phyloP scores from a whole-genome alignment of 192 early-diverging fungal species.

The Umbelopsis sp. region DNA sequence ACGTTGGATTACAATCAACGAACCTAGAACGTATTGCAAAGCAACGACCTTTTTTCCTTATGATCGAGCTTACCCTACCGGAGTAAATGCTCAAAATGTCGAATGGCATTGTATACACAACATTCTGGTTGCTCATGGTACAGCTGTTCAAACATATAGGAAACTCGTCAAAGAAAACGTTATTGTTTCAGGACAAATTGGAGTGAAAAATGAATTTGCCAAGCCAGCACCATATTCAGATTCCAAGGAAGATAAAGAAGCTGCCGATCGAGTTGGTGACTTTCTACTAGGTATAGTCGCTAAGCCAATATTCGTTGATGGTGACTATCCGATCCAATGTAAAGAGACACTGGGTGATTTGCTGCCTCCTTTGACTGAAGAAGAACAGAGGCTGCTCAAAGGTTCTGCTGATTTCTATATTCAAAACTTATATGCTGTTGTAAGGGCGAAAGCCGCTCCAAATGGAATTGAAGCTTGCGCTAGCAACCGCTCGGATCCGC shows the following conservation, averaged over 20 bases:
- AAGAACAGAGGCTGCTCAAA: background rate
- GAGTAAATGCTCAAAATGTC: background rate
- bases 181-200: background rate
- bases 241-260: background rate
- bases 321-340: background rate
- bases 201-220: background rate
- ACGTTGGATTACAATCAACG: slow-evolving; percentile 12
- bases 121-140: background rate
- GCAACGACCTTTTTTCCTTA: background rate
- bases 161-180: background rate
- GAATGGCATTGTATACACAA: background rate
- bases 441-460: background rate
- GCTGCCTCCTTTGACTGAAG: background rate
- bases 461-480: slow-evolving; percentile 1
- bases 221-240: background rate
- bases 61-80: too few species aligned
- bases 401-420: background rate
- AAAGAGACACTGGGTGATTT: background rate
- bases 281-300: background rate
- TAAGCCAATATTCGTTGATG: background rate
- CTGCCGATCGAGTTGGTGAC: background rate
- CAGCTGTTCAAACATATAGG: background rate
- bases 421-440: background rate
- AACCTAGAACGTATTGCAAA: background rate
- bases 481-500: background rate